These are phyloP conservation scores for Limnanthes douglasii DNA, from an alignment of 345 rosid species.

Conservation along the genomic window DNA sequence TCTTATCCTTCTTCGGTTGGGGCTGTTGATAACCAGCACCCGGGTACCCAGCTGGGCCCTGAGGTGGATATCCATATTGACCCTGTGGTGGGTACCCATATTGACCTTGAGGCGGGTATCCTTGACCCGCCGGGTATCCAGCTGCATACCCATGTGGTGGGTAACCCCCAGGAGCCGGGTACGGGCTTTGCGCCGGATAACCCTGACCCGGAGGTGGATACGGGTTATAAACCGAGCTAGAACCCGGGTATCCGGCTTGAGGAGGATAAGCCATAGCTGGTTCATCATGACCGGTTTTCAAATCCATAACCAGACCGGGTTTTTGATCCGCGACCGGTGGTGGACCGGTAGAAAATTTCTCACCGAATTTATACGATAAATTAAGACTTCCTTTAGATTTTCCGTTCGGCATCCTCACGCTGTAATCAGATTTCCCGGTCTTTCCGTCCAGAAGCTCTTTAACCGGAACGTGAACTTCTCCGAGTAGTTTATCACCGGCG, in stretches of 20 bases:
- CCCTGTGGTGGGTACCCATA: slow-evolving; percentile 13
- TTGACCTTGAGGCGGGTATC: slow-evolving; percentile 5
- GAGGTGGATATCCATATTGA: not conserved
- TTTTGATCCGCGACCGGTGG: slow-evolving; percentile 8
- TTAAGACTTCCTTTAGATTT: slow-evolving; percentile 16
- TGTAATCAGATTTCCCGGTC: slow-evolving; percentile 5
- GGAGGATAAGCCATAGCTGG: slow-evolving; percentile 20
- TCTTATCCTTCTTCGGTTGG: no score
- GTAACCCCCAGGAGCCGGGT: slow-evolving; percentile 11
- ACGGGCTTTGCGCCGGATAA: no score
- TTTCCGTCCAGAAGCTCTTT: slow-evolving; percentile 32
- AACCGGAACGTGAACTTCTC: slow-evolving; percentile 32
- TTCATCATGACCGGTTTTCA: slow-evolving; percentile 12
- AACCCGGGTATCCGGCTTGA: slow-evolving; percentile 8
- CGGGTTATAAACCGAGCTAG: not conserved
- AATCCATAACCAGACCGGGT: not conserved
- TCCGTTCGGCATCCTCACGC: slow-evolving; percentile 14
- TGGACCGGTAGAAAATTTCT: slow-evolving; percentile 12
- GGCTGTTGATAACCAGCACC: no score
- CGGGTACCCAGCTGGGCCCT: not conserved
- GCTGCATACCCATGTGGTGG: no score
- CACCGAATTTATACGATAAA: slow-evolving; percentile 16
- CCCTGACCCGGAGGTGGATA: slow-evolving; percentile 12
- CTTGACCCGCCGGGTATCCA: slow-evolving; percentile 2
- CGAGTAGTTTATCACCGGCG: slow-evolving; percentile 31